Evolutionary conservation across 2,329 filamentous ascomycete species (phyloP).

Genomic region (Sclerotiophoma versabilis): DNA sequence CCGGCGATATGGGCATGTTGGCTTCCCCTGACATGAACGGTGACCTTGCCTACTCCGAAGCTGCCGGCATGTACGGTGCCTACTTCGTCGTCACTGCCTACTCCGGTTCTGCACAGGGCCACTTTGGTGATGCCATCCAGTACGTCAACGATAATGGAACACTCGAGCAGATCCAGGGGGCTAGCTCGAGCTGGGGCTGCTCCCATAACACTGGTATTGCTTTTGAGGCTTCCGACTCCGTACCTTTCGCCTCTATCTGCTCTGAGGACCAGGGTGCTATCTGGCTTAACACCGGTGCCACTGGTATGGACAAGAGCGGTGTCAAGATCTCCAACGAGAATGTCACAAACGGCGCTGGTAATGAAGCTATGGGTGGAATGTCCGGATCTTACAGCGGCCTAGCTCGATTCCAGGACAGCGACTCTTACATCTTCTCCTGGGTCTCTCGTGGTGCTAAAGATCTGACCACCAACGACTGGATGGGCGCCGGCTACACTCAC

Average conservation of each 20-base stretch:
- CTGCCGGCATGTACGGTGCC: slow-evolving; percentile 64
- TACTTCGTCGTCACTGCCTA: slow-evolving; percentile 69
- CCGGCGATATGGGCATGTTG: slow-evolving; percentile 55
- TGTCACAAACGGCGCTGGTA: slow-evolving; percentile 64
- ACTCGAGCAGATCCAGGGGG: slow-evolving; percentile 60
- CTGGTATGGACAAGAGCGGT: slow-evolving; percentile 66
- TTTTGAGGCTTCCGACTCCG: slow-evolving; percentile 65
- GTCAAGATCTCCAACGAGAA: slow-evolving; percentile 70
- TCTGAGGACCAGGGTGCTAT: slow-evolving; percentile 69
- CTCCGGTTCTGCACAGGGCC: slow-evolving; percentile 60
- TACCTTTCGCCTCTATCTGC: slow-evolving; percentile 66
- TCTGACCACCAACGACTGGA: slow-evolving; percentile 63
- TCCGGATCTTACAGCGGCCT: slow-evolving; percentile 67
- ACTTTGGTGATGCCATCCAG: slow-evolving; percentile 65
- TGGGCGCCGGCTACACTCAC: slow-evolving; percentile 64
- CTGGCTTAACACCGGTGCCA: slow-evolving; percentile 68
- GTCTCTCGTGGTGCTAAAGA: slow-evolving; percentile 66
- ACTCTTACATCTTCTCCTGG: slow-evolving; percentile 68
- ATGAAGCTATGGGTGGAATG: slow-evolving; percentile 69
- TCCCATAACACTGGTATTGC: slow-evolving; percentile 71
- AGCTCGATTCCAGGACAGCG: slow-evolving; percentile 59
- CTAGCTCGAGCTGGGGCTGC: slow-evolving; percentile 66
- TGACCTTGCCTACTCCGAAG: slow-evolving; percentile 66
- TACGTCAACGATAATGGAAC: slow-evolving; percentile 59
- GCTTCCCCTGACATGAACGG: slow-evolving; percentile 67